Conservation (phyloP, 1,139 yeast genomes). For the Candida anutae region DNA sequence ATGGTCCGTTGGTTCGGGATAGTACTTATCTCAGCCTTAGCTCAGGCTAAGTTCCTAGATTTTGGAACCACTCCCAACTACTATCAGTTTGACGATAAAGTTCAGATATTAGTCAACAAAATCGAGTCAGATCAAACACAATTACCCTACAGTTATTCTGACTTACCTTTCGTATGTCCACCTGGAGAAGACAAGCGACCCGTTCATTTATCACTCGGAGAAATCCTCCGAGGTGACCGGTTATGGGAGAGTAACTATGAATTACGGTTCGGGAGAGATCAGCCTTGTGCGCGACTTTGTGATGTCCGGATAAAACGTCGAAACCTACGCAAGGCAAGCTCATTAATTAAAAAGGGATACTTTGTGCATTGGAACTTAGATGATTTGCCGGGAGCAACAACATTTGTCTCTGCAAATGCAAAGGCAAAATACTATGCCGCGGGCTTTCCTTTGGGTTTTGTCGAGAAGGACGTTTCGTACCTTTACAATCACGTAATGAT, state of each 20-base stretch:
- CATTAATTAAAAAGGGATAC: slow-evolving; percentile 60
- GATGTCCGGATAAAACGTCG: slow-evolving; percentile 40
- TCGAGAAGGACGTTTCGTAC: slow-evolving; percentile 47
- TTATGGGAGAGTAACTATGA: slow-evolving; percentile 68
- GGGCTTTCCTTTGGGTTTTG: slow-evolving; percentile 80
- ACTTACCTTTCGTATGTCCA: slow-evolving; percentile 76
- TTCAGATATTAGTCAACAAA: slow-evolving; percentile 68
- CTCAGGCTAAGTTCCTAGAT: not conserved
- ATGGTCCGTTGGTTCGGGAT: too few relatives aligned
- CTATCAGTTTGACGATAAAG: slow-evolving; percentile 19
- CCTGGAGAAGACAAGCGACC: slow-evolving; percentile 48
- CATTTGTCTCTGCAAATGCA: slow-evolving; percentile 57
- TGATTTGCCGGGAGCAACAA: slow-evolving; percentile 84
- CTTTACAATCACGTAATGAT: slow-evolving; percentile 76
- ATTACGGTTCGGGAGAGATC: slow-evolving; percentile 53
- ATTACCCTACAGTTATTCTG: slow-evolving; percentile 72
- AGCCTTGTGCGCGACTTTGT: slow-evolving; percentile 61
- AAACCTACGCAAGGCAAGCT: slow-evolving; percentile 31
- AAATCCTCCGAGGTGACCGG: slow-evolving; percentile 74
- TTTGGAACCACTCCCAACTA: not conserved
- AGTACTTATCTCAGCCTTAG: not conserved
- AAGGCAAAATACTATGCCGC: slow-evolving; percentile 68
- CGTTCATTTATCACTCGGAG: slow-evolving; percentile 64
- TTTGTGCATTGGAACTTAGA: slow-evolving; percentile 82
- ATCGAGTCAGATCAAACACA: slow-evolving; percentile 72